Evolutionary conservation across 352 stramenopile species (phyloP), one percentile per base, ranked within the genome.

Genomic region (Pythium volutum): DNA sequence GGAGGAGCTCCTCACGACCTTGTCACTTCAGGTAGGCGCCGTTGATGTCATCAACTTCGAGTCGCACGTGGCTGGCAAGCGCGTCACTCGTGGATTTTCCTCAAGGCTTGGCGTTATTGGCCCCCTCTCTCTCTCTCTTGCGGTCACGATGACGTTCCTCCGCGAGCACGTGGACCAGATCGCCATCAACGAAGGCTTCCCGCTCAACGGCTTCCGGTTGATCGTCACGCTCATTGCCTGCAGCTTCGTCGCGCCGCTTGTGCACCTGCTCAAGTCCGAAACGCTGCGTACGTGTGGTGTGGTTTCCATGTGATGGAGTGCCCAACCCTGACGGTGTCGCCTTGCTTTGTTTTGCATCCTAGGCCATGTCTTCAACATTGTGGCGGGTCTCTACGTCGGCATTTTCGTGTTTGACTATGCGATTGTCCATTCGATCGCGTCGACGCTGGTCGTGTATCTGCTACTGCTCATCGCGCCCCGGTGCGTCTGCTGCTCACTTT

Each of bases 321-420:
- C n/a, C 31, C 31, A 1, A 36, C 31, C 8, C 31, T 36, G 14
- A 36, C 31, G 4, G 26, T 14, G n/a, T 36, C 18, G 3, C 34
- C 11, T 4, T 23, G 18, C 43, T 26, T 34, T 36, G 36, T 34
- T 58, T n/a, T n/a, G n/a, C n/a, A n/a, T n/a, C n/a, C n/a, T 41
- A 93, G 84, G 82, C 22, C 85, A 95, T 50, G 49, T 87, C 62
- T 89, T 91, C 38, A 93, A 91, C 58, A 67, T 87, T 23, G 56
- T 70, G 22, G 59, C 75, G n/a, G 86, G 86, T 11, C 47, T 92
- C 18, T 80, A 78, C 46, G 79, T 67, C 0, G 86, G 83, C 26
- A 64, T 78, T 41, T 95, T 92, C 45, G 86, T 95, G 33, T 95
- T 93, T 50, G 86, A 91, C 62, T 77, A 74, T 59, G 85, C 79